Evolutionary conservation across 1,284 basidiomycete species (phyloP), one percentile per base, ranked within the genome.

Genomic region (Pseudozyma tsukubaensis): DNA sequence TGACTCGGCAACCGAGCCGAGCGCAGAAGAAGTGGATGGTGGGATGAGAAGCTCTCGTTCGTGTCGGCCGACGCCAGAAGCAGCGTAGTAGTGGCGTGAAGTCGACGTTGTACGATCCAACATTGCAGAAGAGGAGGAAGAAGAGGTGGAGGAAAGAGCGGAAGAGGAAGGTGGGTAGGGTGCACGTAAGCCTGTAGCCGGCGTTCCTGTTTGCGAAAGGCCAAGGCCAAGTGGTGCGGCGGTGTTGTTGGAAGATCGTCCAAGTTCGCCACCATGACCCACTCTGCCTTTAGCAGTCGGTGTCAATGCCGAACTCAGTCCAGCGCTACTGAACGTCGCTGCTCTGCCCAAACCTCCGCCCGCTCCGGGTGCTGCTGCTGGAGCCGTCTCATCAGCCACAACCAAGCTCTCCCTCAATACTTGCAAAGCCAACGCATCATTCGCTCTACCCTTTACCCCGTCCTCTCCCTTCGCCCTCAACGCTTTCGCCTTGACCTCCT

Each of bases 371-470:
- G 50, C 37, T 40, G 34, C 21, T 19, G 13, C 32, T 34, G 13
- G 2, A 18, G 16, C 18, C 8, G 5, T 42, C 19, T 68, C 56
- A 2, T 73, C 69, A 0, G 53, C 44, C 1, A 39, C 58, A n/a
- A 79, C 56, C 50, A 80, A 37, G n/a, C 75, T 59, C 53, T 80
- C 78, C 6, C 75, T 47, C 24, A 80, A 56, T 36, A 80, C 72
- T 18, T 80, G 70, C 53, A 79, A 24, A 19, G 62, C 55, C 12
- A 75, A 50, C 13, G 54, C 48, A 19, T 76, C 63, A 4, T 62
- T 66, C 10, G 60, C 76, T 29, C 59, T 47, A 10, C 5, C 29
- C 34, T 37, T 54, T 3, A 21, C 18, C 7, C 13, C n/a, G 39
- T 52, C 47, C 13, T 29, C 39, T 3, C 21, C 19, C n/a, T 40